Evolutionary conservation across 805 yeast genomes (phyloP).

Genomic region (Kluyveromyces nonfermentans): DNA sequence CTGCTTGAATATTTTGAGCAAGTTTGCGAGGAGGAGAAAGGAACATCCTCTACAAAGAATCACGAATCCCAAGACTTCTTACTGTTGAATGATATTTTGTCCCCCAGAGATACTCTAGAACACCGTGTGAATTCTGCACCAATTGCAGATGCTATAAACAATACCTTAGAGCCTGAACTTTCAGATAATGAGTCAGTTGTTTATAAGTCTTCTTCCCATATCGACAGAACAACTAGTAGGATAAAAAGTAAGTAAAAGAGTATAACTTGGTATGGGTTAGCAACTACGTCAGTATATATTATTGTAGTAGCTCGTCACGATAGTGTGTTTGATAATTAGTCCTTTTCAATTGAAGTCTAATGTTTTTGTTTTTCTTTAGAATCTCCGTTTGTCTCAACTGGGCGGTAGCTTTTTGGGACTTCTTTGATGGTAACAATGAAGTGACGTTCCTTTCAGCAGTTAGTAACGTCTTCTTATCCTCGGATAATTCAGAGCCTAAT

Average conservation of each 20-base stretch:
- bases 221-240: not conserved
- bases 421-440: slow-evolving; percentile 53
- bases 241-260: not conserved
- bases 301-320: slow-evolving; percentile 58
- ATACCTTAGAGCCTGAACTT: slow-evolving; percentile 4
- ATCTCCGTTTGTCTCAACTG: slow-evolving; percentile 34
- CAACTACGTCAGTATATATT: not conserved
- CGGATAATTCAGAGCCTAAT: slow-evolving; percentile 37
- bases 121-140: not conserved
- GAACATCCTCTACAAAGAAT: slow-evolving; percentile 5
- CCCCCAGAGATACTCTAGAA: not conserved
- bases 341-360: slow-evolving; percentile 51
- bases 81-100: slow-evolving; percentile 7
- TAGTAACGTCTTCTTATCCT: slow-evolving; percentile 65
- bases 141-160: slow-evolving; percentile 2
- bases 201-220: slow-evolving; percentile 1
- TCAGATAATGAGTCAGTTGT: slow-evolving; percentile 8
- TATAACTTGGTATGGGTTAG: too few species aligned
- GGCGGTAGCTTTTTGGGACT: slow-evolving; percentile 42
- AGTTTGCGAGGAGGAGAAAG: slow-evolving; percentile 13
- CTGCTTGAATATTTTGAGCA: slow-evolving; percentile 24
- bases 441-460: slow-evolving; percentile 62
- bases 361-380: slow-evolving; percentile 34
- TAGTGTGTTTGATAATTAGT: slow-evolving; percentile 78
- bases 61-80: slow-evolving; percentile 11